These are phyloP conservation scores for Trichoderma lentiforme DNA, from an alignment of 2,329 filamentous ascomycete species.

Conservation along the genomic window DNA sequence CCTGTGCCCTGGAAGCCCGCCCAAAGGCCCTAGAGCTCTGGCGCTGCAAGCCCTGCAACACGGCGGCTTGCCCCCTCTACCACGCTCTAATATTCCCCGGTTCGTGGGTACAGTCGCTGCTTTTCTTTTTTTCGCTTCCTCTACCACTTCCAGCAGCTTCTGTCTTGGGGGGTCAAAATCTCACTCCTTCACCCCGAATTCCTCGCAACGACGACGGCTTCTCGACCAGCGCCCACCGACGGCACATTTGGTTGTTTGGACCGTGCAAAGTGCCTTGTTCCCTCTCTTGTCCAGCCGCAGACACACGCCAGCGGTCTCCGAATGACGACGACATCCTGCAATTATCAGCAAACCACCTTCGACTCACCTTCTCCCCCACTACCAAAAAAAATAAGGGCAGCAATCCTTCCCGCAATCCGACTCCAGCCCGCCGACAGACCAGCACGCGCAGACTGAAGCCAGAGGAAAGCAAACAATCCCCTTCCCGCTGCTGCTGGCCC, in stretches of 20 bases:
- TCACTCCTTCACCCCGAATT: slow-evolving; percentile 16
- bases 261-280: not conserved
- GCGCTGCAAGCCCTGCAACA: slow-evolving; percentile 8
- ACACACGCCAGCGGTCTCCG: not conserved
- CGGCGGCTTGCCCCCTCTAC: slow-evolving; percentile 10
- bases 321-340: not conserved
- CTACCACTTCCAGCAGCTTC: slow-evolving; percentile 14
- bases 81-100: slow-evolving; percentile 18
- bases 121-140: slow-evolving; percentile 16
- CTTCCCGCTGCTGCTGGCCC: slow-evolving; percentile 35
- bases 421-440: not conserved
- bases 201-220: not conserved
- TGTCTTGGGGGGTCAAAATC: slow-evolving; percentile 13
- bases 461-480: not conserved
- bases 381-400: not conserved
- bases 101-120: slow-evolving; percentile 15
- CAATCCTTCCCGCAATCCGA: not conserved
- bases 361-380: not conserved
- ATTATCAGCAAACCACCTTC: not conserved
- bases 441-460: slow-evolving; percentile 10
- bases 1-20: slow-evolving; percentile 18
- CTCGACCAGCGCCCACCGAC: not conserved
- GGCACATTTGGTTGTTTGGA: not conserved
- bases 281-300: not conserved
- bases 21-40: slow-evolving; percentile 13